These are phyloP conservation scores for Leptographium radiaticola DNA, from an alignment of 2,329 filamentous ascomycete species.

Conservation along the genomic window DNA sequence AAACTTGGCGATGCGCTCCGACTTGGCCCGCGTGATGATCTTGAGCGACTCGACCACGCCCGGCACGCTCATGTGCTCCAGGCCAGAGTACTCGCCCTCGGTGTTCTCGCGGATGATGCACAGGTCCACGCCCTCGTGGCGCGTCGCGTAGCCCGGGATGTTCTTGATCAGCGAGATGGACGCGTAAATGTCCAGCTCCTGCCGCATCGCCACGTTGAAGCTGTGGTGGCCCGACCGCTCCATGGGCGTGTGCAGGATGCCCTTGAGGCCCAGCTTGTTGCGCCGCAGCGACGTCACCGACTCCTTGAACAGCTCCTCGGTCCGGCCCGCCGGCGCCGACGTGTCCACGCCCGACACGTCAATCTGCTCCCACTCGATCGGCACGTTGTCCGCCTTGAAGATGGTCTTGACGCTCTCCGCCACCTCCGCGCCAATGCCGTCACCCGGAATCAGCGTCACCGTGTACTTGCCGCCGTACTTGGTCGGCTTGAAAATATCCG, in stretches of 20 bases:
- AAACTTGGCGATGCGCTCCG: slow-evolving; percentile 97
- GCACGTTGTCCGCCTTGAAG: slow-evolving; percentile 99
- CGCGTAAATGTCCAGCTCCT: slow-evolving; percentile 99
- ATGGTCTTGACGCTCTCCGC: slow-evolving; percentile 97
- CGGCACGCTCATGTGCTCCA: slow-evolving; percentile 94
- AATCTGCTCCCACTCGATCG: slow-evolving; percentile 97
- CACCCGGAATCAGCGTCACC: slow-evolving; percentile 94
- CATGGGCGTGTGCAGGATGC: slow-evolving; percentile 95
- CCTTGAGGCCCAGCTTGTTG: slow-evolving; percentile 98
- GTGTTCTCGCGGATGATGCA: slow-evolving; percentile 99
- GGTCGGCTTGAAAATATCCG: slow-evolving; percentile 97
- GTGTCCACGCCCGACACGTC: slow-evolving; percentile 86
- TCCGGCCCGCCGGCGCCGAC: slow-evolving; percentile 58
- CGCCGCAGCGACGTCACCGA: slow-evolving; percentile 89
- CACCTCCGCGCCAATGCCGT: slow-evolving; percentile 96
- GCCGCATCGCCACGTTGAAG: slow-evolving; percentile 98
- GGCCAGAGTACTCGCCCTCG: slow-evolving; percentile 97
- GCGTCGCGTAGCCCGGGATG: slow-evolving; percentile 95
- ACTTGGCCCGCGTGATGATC: slow-evolving; percentile 99
- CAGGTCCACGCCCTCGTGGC: slow-evolving; percentile 92
- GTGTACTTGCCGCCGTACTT: slow-evolving; percentile 99
- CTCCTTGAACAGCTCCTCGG: slow-evolving; percentile 91
- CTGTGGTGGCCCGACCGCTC: slow-evolving; percentile 95
- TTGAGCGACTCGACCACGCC: slow-evolving; percentile 98
- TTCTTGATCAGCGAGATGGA: slow-evolving; percentile 98